A percentile compares a stretch with the other conserved stretches of the same genome.
Conservation (phyloP, 2,329 filamentous ascomycete species). For the Ramularia endophylla region DNA sequence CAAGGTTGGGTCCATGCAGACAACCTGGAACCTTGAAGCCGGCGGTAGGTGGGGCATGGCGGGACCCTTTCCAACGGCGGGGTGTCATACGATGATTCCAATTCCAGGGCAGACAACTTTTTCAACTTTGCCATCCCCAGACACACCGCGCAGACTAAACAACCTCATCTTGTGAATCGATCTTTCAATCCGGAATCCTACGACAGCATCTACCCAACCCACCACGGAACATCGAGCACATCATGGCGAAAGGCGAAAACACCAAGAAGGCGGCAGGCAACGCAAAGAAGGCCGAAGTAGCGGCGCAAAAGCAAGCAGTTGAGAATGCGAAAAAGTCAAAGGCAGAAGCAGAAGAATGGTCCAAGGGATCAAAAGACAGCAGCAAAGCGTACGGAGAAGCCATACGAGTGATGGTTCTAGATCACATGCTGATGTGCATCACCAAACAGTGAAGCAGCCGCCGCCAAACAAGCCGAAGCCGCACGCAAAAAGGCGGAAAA, state of each 20-base stretch:
- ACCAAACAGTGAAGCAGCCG: slow-evolving; percentile 66
- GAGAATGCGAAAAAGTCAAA: slow-evolving; percentile 61
- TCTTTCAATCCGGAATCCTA: no score
- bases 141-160: no score
- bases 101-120: no score
- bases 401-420: not conserved
- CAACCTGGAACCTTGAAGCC: no score
- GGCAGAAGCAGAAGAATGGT: slow-evolving; percentile 71
- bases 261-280: slow-evolving; percentile 87
- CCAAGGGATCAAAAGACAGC: slow-evolving; percentile 75
- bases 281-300: slow-evolving; percentile 85
- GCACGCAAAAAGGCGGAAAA: slow-evolving; percentile 89
- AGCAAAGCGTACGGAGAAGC: slow-evolving; percentile 72
- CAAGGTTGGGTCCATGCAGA: no score
- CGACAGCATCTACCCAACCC: not conserved
- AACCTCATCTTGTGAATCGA: no score
- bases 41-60: no score
- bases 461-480: slow-evolving; percentile 73
- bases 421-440: slow-evolving; percentile 8
- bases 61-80: no score
- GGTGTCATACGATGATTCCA: no score
- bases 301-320: slow-evolving; percentile 69
- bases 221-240: slow-evolving; percentile 1
- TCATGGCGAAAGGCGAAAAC: slow-evolving; percentile 52
- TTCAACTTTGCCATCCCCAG: no score